These are phyloP conservation scores for Flaveria linearis DNA, from an alignment of 129 eudicot genomes.

Conservation along the genomic window DNA sequence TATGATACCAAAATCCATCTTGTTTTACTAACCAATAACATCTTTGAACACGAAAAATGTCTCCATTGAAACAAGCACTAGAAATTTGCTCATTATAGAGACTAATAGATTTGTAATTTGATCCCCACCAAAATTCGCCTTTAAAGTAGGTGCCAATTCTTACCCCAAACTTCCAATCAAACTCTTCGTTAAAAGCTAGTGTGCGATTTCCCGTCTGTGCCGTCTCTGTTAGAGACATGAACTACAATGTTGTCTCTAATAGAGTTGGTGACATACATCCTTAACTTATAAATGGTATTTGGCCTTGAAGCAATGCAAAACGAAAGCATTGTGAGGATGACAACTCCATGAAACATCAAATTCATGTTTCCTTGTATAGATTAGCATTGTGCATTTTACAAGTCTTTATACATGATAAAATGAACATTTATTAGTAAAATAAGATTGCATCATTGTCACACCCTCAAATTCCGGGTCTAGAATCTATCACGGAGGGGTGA, in stretches of 20 bases:
- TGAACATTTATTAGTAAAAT: not conserved
- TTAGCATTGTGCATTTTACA: not conserved
- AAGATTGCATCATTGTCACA: not conserved
- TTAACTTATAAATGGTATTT: not conserved
- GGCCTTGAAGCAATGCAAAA: constrained; percentile 2
- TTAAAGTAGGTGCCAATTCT: not conserved
- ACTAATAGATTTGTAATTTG: not conserved
- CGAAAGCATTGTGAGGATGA: constrained; percentile 7
- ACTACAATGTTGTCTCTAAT: constrained; percentile 3
- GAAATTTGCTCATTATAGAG: not conserved
- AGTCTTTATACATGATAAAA: not conserved
- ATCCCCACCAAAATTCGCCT: constrained; percentile 15
- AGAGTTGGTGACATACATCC: not conserved
- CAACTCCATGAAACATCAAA: not conserved
- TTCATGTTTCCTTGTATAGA: not conserved
- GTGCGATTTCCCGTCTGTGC: not conserved
- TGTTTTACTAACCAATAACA: constrained; percentile 15
- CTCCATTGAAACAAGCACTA: not conserved
- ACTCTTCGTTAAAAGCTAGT: not conserved
- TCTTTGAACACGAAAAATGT: constrained; percentile 1
- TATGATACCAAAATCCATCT: not conserved
- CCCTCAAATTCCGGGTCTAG: too few species aligned
- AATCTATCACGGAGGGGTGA: too few species aligned
- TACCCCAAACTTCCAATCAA: not conserved
- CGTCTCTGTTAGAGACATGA: not conserved